These are phyloP conservation scores for Alternaria ethzedia DNA, from an alignment of 2,329 filamentous ascomycete genomes.

Conservation along the genomic window DNA sequence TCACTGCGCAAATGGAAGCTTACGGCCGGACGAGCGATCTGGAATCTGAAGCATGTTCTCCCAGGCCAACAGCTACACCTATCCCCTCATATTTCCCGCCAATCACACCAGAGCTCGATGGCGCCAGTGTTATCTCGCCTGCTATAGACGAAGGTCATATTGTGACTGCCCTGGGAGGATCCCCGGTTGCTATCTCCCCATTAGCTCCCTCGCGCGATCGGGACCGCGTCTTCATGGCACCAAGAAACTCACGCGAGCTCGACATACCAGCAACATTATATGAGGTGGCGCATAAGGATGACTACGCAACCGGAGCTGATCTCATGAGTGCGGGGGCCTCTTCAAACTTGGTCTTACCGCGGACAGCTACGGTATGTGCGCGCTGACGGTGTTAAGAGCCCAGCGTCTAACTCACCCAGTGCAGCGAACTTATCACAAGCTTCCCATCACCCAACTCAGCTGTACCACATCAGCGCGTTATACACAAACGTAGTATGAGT, in stretches of 20 bases:
- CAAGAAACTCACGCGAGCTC: slow-evolving; percentile 13
- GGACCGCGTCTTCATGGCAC: slow-evolving; percentile 8
- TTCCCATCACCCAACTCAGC: slow-evolving; percentile 32
- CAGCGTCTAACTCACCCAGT: slow-evolving; percentile 18
- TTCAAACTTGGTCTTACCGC: slow-evolving; percentile 23
- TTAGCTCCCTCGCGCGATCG: slow-evolving; percentile 5
- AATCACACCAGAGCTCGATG: slow-evolving; percentile 25
- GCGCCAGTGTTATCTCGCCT: slow-evolving; percentile 27
- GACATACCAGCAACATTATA: slow-evolving; percentile 21
- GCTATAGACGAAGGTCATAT: slow-evolving; percentile 18
- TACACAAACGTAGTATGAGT: slow-evolving; percentile 32
- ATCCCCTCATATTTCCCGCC: slow-evolving; percentile 23
- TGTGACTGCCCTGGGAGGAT: slow-evolving; percentile 9
- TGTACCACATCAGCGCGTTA: slow-evolving; percentile 20
- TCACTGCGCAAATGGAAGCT: slow-evolving; percentile 30
- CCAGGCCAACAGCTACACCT: slow-evolving; percentile 33
- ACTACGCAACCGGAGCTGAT: slow-evolving; percentile 20
- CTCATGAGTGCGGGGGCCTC: slow-evolving; percentile 30
- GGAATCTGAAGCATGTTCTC: slow-evolving; percentile 37
- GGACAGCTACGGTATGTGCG: slow-evolving; percentile 34
- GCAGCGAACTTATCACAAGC: slow-evolving; percentile 32
- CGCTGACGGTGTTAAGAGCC: not conserved
- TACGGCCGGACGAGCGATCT: slow-evolving; percentile 32
- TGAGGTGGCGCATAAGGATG: slow-evolving; percentile 19
- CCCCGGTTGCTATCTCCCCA: slow-evolving; percentile 22